Percentiles rank a stretch among this genome's conserved stretches.
Evolutionary conservation across 306 rosid species (phyloP).

Genomic region (Fragaria iinumae): DNA sequence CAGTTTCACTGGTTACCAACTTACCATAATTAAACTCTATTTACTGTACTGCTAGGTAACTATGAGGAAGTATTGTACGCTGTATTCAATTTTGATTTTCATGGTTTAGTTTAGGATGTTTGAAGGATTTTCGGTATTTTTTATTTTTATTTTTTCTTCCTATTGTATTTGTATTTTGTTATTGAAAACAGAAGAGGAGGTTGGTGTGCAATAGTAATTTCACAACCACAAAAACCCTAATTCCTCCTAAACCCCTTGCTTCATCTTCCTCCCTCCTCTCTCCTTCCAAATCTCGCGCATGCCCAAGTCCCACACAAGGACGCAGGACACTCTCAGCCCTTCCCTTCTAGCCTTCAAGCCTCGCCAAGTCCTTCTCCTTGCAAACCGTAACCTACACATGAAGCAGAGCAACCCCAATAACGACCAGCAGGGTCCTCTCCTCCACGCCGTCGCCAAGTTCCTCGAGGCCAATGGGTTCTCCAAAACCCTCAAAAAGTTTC

Average conservation of each 20-base stretch:
- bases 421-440: slow-evolving; percentile 48
- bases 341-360: slow-evolving; percentile 58
- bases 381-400: slow-evolving; percentile 37
- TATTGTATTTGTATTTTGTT: too few species aligned
- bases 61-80: too few species aligned
- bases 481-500: slow-evolving; percentile 67
- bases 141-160: too few species aligned
- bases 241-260: background rate
- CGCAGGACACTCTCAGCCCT: slow-evolving; percentile 24
- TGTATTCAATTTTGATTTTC: too few species aligned
- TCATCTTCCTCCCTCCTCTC: background rate
- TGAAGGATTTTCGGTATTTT: too few species aligned
- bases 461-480: slow-evolving; percentile 57
- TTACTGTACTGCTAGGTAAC: too few species aligned
- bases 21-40: too few species aligned
- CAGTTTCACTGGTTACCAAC: too few species aligned
- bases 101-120: too few species aligned
- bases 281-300: slow-evolving; percentile 32
- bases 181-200: too few species aligned
- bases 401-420: slow-evolving; percentile 18
- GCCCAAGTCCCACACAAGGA: slow-evolving; percentile 41
- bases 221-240: slow-evolving; percentile 1
- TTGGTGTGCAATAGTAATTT: background rate
- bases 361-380: slow-evolving; percentile 57
- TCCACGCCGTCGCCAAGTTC: slow-evolving; percentile 56